phyloP scores from a whole-genome alignment of 192 early-diverging fungal species.

The Dispira simplex region DNA sequence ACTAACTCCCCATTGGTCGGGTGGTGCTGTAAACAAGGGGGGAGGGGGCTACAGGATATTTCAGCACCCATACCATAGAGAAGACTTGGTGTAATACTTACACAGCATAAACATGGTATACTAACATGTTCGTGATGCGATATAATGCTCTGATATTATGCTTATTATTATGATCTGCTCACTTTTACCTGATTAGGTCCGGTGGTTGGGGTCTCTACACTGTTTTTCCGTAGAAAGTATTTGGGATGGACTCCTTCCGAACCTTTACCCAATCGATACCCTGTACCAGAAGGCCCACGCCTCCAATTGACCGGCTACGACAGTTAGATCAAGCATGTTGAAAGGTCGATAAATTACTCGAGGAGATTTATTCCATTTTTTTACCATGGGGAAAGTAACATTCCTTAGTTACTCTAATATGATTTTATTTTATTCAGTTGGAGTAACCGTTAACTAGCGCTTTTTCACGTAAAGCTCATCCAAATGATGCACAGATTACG shows the following conservation, averaged over 20 bases:
- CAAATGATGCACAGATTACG: not conserved
- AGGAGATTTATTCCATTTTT: not conserved
- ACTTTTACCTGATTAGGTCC: not conserved
- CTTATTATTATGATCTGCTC: not conserved
- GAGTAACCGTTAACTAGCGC: not conserved
- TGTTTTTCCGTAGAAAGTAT: not conserved
- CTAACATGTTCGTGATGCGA: not conserved
- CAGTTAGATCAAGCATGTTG: not conserved
- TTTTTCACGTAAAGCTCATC: not conserved
- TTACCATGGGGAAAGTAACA: not conserved
- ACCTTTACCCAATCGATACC: constrained; percentile 3
- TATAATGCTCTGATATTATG: not conserved
- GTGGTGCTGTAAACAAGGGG: not conserved
- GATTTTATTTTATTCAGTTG: not conserved
- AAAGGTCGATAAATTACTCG: not conserved
- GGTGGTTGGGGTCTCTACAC: not conserved
- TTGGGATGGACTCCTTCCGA: constrained; percentile 5
- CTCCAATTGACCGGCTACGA: not conserved
- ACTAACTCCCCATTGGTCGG: not conserved
- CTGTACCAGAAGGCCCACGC: not conserved
- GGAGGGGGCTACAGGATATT: not conserved
- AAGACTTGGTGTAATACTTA: not conserved
- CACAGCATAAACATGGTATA: not conserved
- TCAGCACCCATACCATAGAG: not conserved
- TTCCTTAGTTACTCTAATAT: not conserved